Evolutionary conservation across 441 rosid genomes (phyloP).

Genomic region (Adansonia gregorii): DNA sequence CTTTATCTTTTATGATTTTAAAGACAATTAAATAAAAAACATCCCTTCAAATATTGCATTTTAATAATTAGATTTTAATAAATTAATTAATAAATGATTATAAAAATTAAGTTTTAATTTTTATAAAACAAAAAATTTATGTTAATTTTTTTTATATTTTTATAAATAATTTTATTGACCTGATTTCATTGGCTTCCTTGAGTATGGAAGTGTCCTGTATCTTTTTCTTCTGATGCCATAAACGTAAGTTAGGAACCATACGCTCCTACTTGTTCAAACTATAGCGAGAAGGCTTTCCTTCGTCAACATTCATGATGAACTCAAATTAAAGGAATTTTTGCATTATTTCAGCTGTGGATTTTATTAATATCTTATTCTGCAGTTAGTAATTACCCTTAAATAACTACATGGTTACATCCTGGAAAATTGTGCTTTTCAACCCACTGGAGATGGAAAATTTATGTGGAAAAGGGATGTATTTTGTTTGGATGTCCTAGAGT

Average conservation of each 20-base stretch:
- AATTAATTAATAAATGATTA: too few relatives aligned
- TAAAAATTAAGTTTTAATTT: too few relatives aligned
- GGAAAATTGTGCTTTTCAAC: constrained; percentile 11
- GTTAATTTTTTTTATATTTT: too few relatives aligned
- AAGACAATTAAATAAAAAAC: too few relatives aligned
- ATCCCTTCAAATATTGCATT: too few relatives aligned
- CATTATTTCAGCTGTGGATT: constrained; percentile 14
- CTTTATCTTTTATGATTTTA: too few relatives aligned
- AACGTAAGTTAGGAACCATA: neutral
- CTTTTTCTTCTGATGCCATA: constrained; percentile 17
- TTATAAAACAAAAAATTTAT: too few relatives aligned
- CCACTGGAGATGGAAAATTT: constrained; percentile 10
- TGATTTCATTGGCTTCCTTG: too few relatives aligned
- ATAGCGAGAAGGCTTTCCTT: neutral
- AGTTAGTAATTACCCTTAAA: constrained; percentile 8
- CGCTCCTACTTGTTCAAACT: neutral
- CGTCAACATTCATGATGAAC: neutral
- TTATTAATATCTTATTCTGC: neutral
- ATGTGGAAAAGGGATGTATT: neutral
- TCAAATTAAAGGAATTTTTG: constrained; percentile 16
- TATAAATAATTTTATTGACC: too few relatives aligned
- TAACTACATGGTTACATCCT: neutral
- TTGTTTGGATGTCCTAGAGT: constrained; percentile 2
- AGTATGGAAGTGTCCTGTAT: neutral
- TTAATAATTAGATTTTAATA: too few relatives aligned